Evolutionary conservation across 495 filamentous ascomycete genomes (phyloP).

Genomic region (Podospora pseudopauciseta): DNA sequence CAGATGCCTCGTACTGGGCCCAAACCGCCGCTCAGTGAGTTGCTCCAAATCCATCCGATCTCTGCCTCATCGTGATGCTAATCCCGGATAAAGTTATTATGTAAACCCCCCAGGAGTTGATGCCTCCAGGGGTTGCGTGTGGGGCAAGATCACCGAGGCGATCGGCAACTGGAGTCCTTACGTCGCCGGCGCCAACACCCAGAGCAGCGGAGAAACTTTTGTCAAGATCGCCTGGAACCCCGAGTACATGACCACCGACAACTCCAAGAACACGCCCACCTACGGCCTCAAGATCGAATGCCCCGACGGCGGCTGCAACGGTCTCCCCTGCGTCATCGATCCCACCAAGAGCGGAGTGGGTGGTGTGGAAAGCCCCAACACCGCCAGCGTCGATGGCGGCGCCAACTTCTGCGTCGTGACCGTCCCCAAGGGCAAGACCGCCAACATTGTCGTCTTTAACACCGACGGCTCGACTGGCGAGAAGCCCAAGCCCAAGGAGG

Average conservation of each 20-base stretch:
- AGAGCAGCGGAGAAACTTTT: conserved; percentile 60
- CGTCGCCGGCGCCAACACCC: conserved; percentile 73
- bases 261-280: conserved; percentile 55
- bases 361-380: conserved; percentile 58
- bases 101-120: conserved; percentile 70
- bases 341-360: conserved; percentile 50
- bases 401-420: conserved; percentile 78
- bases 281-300: conserved; percentile 74
- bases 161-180: conserved; percentile 80
- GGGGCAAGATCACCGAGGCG: conserved; percentile 62
- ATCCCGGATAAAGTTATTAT: conserved; percentile 56
- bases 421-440: conserved; percentile 62
- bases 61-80: conserved; percentile 12
- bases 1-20: conserved; percentile 67
- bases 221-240: conserved; percentile 81
- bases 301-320: conserved; percentile 62
- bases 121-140: conserved; percentile 61
- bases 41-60: neutral
- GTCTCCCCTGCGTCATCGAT: conserved; percentile 71
- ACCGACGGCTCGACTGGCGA: conserved; percentile 35
- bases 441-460: conserved; percentile 63
- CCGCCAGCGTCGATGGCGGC: conserved; percentile 60
- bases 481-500: neutral
- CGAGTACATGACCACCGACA: conserved; percentile 58
- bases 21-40: conserved; percentile 70